Conservation (phyloP, 2,329 filamentous ascomycete species). For the Madurella fahalii region DNA sequence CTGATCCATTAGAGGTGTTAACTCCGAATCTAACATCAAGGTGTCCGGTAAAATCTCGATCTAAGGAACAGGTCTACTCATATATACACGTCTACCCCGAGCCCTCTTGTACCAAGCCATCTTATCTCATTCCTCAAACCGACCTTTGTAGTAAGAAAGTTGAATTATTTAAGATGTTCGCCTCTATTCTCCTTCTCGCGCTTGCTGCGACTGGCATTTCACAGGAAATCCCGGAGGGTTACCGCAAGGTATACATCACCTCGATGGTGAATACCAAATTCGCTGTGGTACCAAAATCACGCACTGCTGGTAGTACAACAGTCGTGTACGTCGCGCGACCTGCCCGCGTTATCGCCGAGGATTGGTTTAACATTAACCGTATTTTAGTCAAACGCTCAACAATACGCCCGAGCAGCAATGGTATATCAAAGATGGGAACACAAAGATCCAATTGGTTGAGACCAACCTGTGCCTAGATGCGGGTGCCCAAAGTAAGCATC, state of each 20-base stretch:
- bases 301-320: constrained; percentile 32
- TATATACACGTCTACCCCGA: no score
- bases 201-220: constrained; percentile 34
- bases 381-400: constrained; percentile 30
- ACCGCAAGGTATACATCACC: constrained; percentile 37
- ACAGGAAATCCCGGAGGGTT: constrained; percentile 34
- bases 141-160: no score
- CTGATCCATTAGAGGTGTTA: no score
- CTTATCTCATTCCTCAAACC: no score
- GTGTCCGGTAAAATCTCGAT: no score
- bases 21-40: no score
- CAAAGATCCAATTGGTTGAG: constrained; percentile 36
- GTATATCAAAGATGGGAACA: constrained; percentile 35
- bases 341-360: not conserved
- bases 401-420: constrained; percentile 38
- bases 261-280: constrained; percentile 39
- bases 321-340: constrained; percentile 32
- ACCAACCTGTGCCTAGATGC: constrained; percentile 40
- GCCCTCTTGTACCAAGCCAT: no score
- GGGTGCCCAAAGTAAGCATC: constrained; percentile 30
- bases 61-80: no score
- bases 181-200: constrained; percentile 29
- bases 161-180: constrained; percentile 25
- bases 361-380: not conserved
- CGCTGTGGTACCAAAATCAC: constrained; percentile 35